phyloP scores from a whole-genome alignment of 2,329 filamentous ascomycete genomes.

The Exophiala mesophila region DNA sequence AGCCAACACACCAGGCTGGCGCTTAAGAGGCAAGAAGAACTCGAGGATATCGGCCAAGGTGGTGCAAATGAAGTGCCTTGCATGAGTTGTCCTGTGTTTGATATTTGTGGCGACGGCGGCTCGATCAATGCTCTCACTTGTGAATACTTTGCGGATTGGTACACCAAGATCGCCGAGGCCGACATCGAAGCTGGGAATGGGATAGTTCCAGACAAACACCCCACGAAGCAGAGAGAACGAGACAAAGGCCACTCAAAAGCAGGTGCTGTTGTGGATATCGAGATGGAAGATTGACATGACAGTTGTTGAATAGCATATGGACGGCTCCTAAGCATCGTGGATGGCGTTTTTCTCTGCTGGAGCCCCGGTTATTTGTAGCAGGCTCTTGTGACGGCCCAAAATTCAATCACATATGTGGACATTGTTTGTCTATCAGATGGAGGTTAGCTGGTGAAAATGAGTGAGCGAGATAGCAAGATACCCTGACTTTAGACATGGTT shows the following conservation, averaged over 20 bases:
- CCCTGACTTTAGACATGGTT: too few species aligned
- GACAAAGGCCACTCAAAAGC: conserved; percentile 3
- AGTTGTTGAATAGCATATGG: background rate
- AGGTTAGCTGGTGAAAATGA: too few species aligned
- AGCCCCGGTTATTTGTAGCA: background rate
- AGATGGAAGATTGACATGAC: background rate
- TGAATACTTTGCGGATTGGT: conserved; percentile 85
- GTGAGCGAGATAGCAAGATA: too few species aligned
- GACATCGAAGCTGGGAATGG: conserved; percentile 16
- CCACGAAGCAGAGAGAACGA: conserved; percentile 2
- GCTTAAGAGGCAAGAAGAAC: conserved; percentile 28
- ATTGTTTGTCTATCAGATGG: too few species aligned
- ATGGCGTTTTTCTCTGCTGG: background rate
- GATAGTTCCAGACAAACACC: background rate
- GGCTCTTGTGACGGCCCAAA: too few species aligned
- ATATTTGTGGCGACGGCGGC: conserved; percentile 84
- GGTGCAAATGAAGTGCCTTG: conserved; percentile 86
- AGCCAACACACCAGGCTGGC: conserved; percentile 14
- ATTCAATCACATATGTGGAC: too few species aligned
- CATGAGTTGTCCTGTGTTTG: conserved; percentile 86
- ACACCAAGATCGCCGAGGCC: conserved; percentile 40
- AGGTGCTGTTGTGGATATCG: background rate
- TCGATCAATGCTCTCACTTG: conserved; percentile 86
- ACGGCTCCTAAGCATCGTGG: background rate
- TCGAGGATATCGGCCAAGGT: conserved; percentile 51